Base-by-base conservation (phyloP, 1,139 yeast species). In the Candida freyschussii region DNA sequence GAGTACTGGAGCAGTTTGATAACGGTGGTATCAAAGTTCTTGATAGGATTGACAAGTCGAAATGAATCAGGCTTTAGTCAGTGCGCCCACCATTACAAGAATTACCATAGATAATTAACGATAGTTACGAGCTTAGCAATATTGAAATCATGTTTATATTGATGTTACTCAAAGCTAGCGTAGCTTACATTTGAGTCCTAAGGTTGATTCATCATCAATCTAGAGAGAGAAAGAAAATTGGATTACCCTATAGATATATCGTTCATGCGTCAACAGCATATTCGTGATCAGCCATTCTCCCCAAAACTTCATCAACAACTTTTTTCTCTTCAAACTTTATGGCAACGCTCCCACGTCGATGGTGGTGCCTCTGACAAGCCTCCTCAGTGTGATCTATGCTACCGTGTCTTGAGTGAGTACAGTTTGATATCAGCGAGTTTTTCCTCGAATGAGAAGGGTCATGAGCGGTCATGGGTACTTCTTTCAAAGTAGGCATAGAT, bases 311-410 rank as follows among this genome's bases (percentile, higher is more conserved):
- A 5, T 39, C 34, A 5, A 43, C 33, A 7, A 42, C 31, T 12
- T 37, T 37, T 13, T 41, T 48, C 32, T 41, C 34, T 7, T 37
- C 39, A 30, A 49, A 49, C 27, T 42, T 48, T 17, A 49, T 49
- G 9, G 54, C 54, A 15, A 49, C 50, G 6, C 47, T 41, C 1
- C 49, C 50, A 16, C 54, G 40, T 17, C 54, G 43, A 27, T 50
- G 53, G 34, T 50, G 54, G 27, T 50, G 54, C 27, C 54, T 45
- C 10, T 34, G 32, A 28, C 52, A 48, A 13, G 12, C 26, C 5
- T 19, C 23, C 12, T 21, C 21, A n/a, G n/a, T n/a, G 5, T 16
- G 27, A 10, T 12, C 24, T 20, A 17, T 17, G 9, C 22, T 11
- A 11, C 12, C 9, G 11, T 23, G 33, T 20, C n/a, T 24, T 3